These are phyloP conservation scores for Arachis monticola DNA, from an alignment of 331 rosid species.

Conservation along the genomic window DNA sequence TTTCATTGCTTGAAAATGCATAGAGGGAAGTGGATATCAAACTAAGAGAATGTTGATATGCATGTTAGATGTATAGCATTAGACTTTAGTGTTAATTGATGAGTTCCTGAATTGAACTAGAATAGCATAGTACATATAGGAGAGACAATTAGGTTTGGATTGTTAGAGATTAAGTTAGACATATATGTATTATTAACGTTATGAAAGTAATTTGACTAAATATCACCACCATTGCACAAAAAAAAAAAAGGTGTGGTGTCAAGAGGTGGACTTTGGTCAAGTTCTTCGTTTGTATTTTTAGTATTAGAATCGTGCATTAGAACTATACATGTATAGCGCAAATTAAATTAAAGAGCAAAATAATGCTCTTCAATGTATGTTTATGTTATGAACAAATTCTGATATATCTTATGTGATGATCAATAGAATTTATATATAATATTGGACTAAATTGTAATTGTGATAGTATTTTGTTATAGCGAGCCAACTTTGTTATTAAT, in stretches of 20 bases:
- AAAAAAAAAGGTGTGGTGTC: constrained; percentile 2
- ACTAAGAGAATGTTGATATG: not conserved
- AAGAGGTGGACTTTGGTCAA: not conserved
- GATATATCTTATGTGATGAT: too few relatives aligned
- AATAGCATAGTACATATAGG: not conserved
- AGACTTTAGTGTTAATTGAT: constrained; percentile 6
- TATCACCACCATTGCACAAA: not conserved
- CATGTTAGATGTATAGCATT: constrained; percentile 23
- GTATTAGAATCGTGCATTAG: not conserved
- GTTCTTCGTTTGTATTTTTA: not conserved
- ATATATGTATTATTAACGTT: not conserved
- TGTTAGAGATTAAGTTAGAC: constrained; percentile 10
- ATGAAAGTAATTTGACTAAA: not conserved
- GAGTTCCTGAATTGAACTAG: not conserved
- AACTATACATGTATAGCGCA: not conserved
- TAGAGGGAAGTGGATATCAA: not conserved
- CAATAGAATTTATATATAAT: too few relatives aligned
- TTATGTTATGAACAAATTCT: not conserved
- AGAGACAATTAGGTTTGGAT: not conserved
- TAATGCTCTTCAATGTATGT: not conserved
- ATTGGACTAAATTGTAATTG: too few relatives aligned
- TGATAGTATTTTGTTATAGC: too few relatives aligned
- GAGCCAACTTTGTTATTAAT: too few relatives aligned
- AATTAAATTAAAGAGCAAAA: too few relatives aligned
- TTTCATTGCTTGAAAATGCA: not conserved